Percentiles rank a stretch among this genome's conserved stretches.
phyloP scores from a whole-genome alignment of 2,329 filamentous ascomycete genomes.

The Orbilia quercus region DNA sequence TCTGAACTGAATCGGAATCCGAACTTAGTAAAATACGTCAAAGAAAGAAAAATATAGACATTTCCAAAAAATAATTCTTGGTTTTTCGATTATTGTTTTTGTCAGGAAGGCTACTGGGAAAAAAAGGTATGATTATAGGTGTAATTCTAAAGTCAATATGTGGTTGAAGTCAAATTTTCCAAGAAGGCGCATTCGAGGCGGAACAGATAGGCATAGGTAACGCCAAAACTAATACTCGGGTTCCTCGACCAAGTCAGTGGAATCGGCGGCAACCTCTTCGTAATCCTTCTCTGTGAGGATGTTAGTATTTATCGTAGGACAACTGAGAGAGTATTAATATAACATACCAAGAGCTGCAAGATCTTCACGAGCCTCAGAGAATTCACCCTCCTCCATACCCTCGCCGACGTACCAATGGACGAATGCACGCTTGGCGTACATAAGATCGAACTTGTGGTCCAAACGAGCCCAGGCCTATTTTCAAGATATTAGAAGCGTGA shows the following conservation, averaged over 20 bases:
- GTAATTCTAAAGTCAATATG: constrained; percentile 13
- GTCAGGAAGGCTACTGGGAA: neutral
- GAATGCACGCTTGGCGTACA: constrained; percentile 76
- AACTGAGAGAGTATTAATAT: neutral
- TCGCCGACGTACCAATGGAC: constrained; percentile 84
- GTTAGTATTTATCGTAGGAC: constrained; percentile 15
- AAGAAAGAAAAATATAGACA: constrained; percentile 1
- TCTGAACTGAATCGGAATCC: no score
- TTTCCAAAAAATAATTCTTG: neutral
- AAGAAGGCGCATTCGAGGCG: constrained; percentile 6
- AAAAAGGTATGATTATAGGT: neutral
- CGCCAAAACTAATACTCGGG: constrained; percentile 59
- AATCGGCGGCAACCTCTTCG: constrained; percentile 82
- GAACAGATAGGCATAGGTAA: neutral
- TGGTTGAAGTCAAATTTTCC: constrained; percentile 13
- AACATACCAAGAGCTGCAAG: constrained; percentile 75
- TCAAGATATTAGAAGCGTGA: constrained; percentile 8
- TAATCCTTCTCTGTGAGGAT: constrained; percentile 76
- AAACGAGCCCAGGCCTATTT: constrained; percentile 70
- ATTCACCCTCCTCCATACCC: constrained; percentile 93
- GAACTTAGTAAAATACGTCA: no score
- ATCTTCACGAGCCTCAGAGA: constrained; percentile 87
- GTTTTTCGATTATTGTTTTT: neutral
- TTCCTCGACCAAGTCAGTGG: constrained; percentile 73
- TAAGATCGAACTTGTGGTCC: constrained; percentile 76